Evolutionary conservation across 2,329 filamentous ascomycete genomes (phyloP), one percentile per base, ranked within the genome.

Genomic region (Aspergillus thermomutatus): DNA sequence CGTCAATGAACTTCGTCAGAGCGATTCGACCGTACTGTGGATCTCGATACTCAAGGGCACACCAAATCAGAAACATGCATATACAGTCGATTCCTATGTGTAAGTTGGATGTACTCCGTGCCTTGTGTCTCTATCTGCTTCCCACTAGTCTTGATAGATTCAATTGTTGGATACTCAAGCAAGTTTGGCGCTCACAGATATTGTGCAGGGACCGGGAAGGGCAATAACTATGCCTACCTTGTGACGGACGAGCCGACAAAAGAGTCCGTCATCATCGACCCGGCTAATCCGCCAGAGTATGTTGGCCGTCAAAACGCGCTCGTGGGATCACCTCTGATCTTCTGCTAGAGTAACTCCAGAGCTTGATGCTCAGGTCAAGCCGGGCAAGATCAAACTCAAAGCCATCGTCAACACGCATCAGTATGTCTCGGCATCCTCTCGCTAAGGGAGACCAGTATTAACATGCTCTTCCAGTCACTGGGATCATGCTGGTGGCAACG

Each of bases 331-430:
- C 10, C 8, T 26, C 43, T 46, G 9, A 46, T 14, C 3, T 46
- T 46, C 21, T 25, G 11, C 43, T 52, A 87, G 85, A 64, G 85
- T 88, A 4, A 72, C 83, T 3, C 85, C 86, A 11, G 79, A 82
- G 9, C 76, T 99, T 52, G 87, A 93, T 71, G 82, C 92, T 62
- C 87, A 90, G 58, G 87, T 90, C 5, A 77, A 86, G 43, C 77
- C 80, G 23, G 87, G 88, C 17, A 83, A 85, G 64, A 91, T 96
- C 69, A 92, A 95, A 66, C 78, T 99, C 60, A 92, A 83, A 25
- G 90, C 87, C 50, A 96, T 99, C 70, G 87, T 97, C 68, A 99
- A 99, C 72, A 99, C 94, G 1, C 94, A 99, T 70, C 93, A 97
- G 92, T 96, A 79, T 75, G 90, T 75, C 25, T 49, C 37, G 34